A percentile compares a stretch with the other conserved stretches of the same genome.
These are phyloP conservation scores for Saccharomycopsis lassenensis DNA, from an alignment of 805 yeast species.

Conservation along the genomic window DNA sequence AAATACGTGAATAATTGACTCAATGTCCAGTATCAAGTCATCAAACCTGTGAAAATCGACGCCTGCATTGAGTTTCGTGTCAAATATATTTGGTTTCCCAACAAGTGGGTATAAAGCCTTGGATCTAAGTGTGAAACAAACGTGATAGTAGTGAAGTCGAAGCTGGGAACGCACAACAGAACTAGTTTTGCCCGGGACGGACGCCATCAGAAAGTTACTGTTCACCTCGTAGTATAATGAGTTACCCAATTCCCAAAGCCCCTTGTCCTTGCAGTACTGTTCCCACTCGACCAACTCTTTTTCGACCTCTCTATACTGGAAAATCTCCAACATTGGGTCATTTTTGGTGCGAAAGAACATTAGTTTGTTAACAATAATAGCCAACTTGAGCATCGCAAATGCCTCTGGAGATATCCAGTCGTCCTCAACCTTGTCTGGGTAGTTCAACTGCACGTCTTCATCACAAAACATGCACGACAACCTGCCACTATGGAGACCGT, in stretches of 20 bases:
- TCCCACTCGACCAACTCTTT: slow-evolving; percentile 19
- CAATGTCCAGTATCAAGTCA: slow-evolving; percentile 25
- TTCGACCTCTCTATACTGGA: slow-evolving; percentile 12
- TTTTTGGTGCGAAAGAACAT: slow-evolving; percentile 24
- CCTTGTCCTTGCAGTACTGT: slow-evolving; percentile 13
- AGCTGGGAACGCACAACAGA: no score
- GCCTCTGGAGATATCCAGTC: slow-evolving; percentile 41
- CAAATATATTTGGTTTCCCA: slow-evolving; percentile 12
- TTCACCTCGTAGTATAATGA: neutral
- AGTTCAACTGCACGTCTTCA: slow-evolving; percentile 27
- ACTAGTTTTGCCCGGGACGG: no score
- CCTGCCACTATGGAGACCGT: slow-evolving; percentile 46
- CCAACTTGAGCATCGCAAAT: slow-evolving; percentile 34
- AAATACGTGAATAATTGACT: slow-evolving; percentile 25
- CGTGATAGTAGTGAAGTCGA: slow-evolving; percentile 30
- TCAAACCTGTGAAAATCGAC: slow-evolving; percentile 8
- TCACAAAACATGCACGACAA: slow-evolving; percentile 28
- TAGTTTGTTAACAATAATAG: slow-evolving; percentile 29
- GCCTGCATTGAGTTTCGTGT: neutral
- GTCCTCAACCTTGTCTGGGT: slow-evolving; percentile 28
- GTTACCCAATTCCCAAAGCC: neutral
- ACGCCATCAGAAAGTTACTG: neutral
- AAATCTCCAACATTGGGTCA: slow-evolving; percentile 15
- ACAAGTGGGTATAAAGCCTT: slow-evolving; percentile 9
- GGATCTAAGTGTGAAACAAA: slow-evolving; percentile 26